A percentile compares a stretch with the other conserved stretches of the same genome.
Evolutionary conservation across 129 eudicot species (phyloP).

Genomic region (Chrysanthemum seticuspe): DNA sequence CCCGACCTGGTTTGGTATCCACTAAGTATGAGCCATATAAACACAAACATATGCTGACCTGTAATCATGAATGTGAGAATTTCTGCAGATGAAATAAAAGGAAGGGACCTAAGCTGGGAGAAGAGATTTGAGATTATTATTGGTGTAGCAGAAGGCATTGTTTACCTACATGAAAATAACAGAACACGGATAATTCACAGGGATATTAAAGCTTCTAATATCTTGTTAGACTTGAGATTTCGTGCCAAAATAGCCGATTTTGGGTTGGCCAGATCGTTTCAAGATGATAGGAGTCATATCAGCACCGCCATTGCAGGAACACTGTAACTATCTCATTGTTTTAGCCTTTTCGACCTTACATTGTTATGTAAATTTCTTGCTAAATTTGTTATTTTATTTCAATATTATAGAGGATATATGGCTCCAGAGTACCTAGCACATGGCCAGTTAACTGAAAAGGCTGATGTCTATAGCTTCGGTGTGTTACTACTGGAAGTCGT

Average conservation of each 20-base stretch:
- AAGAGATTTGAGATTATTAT: slow-evolving; percentile 63
- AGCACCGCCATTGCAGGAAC: slow-evolving; percentile 91
- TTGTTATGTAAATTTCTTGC: neutral
- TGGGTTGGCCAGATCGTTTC: slow-evolving; percentile 86
- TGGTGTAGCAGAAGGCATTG: slow-evolving; percentile 74
- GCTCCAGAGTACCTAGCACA: slow-evolving; percentile 83
- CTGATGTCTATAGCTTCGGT: slow-evolving; percentile 73
- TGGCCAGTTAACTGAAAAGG: slow-evolving; percentile 76
- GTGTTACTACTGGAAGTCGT: slow-evolving; percentile 68
- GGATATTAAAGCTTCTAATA: slow-evolving; percentile 77
- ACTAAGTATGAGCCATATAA: neutral
- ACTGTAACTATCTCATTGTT: slow-evolving; percentile 41
- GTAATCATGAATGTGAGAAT: neutral
- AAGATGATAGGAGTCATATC: slow-evolving; percentile 76
- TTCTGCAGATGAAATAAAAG: slow-evolving; percentile 51
- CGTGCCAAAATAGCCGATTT: slow-evolving; percentile 86
- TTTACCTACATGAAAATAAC: slow-evolving; percentile 80
- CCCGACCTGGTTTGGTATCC: neutral
- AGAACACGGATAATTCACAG: slow-evolving; percentile 65
- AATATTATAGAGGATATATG: slow-evolving; percentile 54
- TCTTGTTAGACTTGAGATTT: slow-evolving; percentile 61
- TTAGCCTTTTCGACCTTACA: neutral
- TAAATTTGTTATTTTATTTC: neutral
- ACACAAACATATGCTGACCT: neutral
- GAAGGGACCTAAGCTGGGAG: slow-evolving; percentile 71